Percentiles rank a stretch among this genome's conserved stretches.
Evolutionary conservation across 2,329 filamentous ascomycete genomes (phyloP).

Genomic region (Phyllosticta capitalensis): DNA sequence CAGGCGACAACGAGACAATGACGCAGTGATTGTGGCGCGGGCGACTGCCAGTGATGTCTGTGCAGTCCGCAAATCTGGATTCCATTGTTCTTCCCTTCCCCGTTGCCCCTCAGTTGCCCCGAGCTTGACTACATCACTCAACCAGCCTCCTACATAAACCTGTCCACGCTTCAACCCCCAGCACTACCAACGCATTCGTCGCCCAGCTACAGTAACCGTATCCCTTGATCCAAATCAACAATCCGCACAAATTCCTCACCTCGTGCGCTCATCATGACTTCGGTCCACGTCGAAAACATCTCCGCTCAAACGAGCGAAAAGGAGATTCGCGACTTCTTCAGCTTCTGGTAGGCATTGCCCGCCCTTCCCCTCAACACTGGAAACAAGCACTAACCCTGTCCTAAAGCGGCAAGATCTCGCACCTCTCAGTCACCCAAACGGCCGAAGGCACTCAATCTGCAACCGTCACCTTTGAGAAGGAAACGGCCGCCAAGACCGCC

Average conservation of each 20-base stretch:
- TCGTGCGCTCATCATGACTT: slow-evolving; percentile 40
- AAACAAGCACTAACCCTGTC: slow-evolving; percentile 14
- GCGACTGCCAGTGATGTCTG: background rate
- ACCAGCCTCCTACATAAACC: background rate
- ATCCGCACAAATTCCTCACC: background rate
- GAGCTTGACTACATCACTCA: background rate
- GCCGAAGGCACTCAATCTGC: slow-evolving; percentile 64
- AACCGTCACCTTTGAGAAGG: slow-evolving; percentile 93
- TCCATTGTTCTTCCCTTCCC: background rate
- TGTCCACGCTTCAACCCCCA: background rate
- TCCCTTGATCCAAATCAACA: background rate
- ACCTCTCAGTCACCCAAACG: slow-evolving; percentile 62
- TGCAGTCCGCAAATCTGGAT: background rate
- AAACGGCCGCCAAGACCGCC: slow-evolving; percentile 92
- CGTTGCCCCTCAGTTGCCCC: background rate
- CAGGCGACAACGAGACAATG: background rate
- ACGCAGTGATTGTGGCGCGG: background rate
- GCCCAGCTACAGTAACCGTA: background rate
- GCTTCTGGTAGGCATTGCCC: slow-evolving; percentile 64
- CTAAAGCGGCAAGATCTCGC: slow-evolving; percentile 77
- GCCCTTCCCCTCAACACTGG: background rate
- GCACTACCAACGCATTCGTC: background rate
- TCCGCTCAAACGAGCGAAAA: slow-evolving; percentile 71
- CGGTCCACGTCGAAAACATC: slow-evolving; percentile 87
- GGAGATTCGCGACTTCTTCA: slow-evolving; percentile 95